phyloP scores from a whole-genome alignment of 257 asterid species.

The Salvia rosmarinus region DNA sequence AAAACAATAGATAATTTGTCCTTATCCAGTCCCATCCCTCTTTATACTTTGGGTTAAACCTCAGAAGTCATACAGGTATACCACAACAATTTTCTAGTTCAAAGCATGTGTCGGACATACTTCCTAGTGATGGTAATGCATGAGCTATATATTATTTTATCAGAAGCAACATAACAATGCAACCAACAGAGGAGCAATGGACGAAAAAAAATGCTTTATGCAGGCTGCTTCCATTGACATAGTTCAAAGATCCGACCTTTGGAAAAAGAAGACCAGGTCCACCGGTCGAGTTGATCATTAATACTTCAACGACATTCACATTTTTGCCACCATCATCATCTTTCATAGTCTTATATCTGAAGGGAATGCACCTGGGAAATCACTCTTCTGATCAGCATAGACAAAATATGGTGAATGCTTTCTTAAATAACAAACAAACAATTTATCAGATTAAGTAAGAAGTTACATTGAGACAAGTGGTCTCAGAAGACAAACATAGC shows the following conservation, averaged over 20 bases:
- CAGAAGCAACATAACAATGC: background rate
- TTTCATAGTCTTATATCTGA: conserved; percentile 50
- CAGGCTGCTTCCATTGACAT: conserved; percentile 17
- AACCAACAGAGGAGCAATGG: conserved; percentile 10
- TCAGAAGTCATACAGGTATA: conserved; percentile 9
- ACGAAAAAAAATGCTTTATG: conserved; percentile 3
- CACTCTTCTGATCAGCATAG: conserved; percentile 35
- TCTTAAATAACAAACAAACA: background rate
- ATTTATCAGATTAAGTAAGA: background rate
- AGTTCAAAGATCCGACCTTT: conserved; percentile 58
- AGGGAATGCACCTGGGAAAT: conserved; percentile 79
- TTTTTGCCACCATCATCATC: conserved; percentile 49
- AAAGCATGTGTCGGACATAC: background rate
- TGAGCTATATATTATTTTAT: background rate
- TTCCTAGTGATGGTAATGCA: conserved; percentile 20
- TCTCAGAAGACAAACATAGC: conserved; percentile 1
- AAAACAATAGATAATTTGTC: too few relatives aligned
- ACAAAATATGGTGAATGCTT: background rate
- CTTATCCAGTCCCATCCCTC: too few relatives aligned
- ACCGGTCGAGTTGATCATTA: conserved; percentile 89
- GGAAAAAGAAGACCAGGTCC: conserved; percentile 97
- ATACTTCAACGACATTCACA: conserved; percentile 62
- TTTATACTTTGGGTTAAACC: too few relatives aligned
- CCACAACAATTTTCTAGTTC: conserved; percentile 3
- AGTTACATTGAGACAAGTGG: background rate